phyloP scores from a whole-genome alignment of 164 flowering plant genomes.

The Tetracentron sinense region DNA sequence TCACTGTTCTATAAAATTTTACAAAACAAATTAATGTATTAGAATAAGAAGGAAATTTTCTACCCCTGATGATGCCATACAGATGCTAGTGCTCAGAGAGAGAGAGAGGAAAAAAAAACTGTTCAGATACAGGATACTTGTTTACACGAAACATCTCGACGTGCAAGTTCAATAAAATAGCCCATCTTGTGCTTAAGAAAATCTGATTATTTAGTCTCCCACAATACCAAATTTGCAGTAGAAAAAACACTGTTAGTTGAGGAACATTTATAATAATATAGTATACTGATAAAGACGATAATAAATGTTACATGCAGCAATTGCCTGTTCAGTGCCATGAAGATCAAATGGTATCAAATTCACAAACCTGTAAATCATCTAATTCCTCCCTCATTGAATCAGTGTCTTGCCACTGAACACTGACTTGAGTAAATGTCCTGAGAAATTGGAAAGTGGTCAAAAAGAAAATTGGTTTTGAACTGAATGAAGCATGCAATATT shows the following conservation, averaged over 20 bases:
- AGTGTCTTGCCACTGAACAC: constrained; percentile 93
- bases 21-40: background rate
- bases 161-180: constrained; percentile 90
- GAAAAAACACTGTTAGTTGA: background rate
- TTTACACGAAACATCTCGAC: constrained; percentile 99
- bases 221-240: background rate
- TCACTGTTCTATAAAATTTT: background rate
- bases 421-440: constrained; percentile 99
- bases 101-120: background rate
- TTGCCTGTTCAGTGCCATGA: background rate
- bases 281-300: background rate
- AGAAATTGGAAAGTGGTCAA: constrained; percentile 8
- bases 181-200: constrained; percentile 98
- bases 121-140: constrained; percentile 67
- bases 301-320: background rate
- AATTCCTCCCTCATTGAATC: constrained; percentile 96
- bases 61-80: too few species aligned
- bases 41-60: background rate
- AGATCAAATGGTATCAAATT: background rate
- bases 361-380: constrained; percentile 88
- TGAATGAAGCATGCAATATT: background rate
- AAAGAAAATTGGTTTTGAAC: background rate
- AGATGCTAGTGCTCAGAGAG: background rate
- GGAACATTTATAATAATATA: background rate
- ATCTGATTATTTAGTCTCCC: constrained; percentile 29